Evolutionary conservation across 352 stramenopile species (phyloP).

Genomic region (Globisporangium echinulatum): DNA sequence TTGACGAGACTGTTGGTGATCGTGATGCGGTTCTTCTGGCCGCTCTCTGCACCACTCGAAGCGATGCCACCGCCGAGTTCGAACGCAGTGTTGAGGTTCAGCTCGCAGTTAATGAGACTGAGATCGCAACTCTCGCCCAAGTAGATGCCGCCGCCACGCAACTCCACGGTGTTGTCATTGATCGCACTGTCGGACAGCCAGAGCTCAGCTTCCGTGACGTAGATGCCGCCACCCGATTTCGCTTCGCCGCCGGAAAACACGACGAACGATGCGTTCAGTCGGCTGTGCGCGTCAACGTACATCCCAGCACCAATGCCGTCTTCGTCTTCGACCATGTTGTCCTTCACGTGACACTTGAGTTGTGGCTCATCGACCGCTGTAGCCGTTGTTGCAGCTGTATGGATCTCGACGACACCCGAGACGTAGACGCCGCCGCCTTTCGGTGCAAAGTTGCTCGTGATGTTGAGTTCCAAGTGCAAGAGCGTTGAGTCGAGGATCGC

Average conservation of each 20-base stretch:
- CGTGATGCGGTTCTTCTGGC: slow-evolving; percentile 10
- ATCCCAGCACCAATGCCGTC: slow-evolving; percentile 19
- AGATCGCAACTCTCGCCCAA: slow-evolving; percentile 15
- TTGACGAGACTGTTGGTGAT: slow-evolving; percentile 18
- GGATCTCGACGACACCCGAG: not conserved
- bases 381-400: not conserved
- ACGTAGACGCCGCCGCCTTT: slow-evolving; percentile 23
- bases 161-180: slow-evolving; percentile 1
- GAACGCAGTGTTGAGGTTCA: slow-evolving; percentile 24
- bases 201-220: slow-evolving; percentile 16
- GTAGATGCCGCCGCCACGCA: slow-evolving; percentile 24
- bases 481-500: slow-evolving; percentile 14
- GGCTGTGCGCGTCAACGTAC: slow-evolving; percentile 16
- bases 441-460: slow-evolving; percentile 19
- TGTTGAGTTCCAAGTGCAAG: slow-evolving; percentile 16
- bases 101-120: slow-evolving; percentile 13
- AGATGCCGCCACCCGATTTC: slow-evolving; percentile 20
- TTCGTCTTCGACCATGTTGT: not conserved
- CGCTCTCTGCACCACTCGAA: slow-evolving; percentile 10
- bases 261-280: slow-evolving; percentile 12
- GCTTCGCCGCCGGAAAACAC: slow-evolving; percentile 13
- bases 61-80: slow-evolving; percentile 20
- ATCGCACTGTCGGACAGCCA: slow-evolving; percentile 10
- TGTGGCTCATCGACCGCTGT: not conserved
- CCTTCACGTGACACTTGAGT: not conserved